Evolutionary conservation across 75 land plant genomes (phyloP), one percentile per base, ranked within the genome.

Genomic region (Picea sitchensis): DNA sequence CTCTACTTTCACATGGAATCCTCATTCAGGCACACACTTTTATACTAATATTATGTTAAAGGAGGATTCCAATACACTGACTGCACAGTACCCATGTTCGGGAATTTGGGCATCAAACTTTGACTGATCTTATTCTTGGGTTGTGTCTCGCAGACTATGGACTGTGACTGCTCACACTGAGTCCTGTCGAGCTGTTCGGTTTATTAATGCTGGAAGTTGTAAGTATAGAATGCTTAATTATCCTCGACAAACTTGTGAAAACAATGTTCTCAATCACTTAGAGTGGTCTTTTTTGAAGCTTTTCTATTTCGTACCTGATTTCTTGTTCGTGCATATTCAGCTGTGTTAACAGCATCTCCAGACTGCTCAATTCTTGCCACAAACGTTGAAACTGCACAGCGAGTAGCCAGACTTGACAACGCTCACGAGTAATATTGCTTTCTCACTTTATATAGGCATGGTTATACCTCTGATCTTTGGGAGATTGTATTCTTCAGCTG

Each of bases 291-390:
- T 38, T 38, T 38, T 4, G 41, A 4, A n/a, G 8, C 5, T 76
- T 31, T 71, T 20, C 18, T 71, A 63, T 65, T 57, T 65, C 38
- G 15, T 76, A 26, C 14, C 17, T 54, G n/a, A 3, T 78, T 75
- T 13, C 47, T 68, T 38, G 14, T 74, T 41, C 47, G 31, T 23
- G 58, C 26, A 41, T 76, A 76, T 77, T 80, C 80, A 92, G 97
- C 79, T 23, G 64, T 96, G 61, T 68, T 90, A 62, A 90, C 95
- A 3, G 95, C 83, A 8, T 96, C 99, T 23, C 87, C 92, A 23
- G 99, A 96, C 65, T 78, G 82, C 73, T 92, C 99, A 2, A 91
- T 96, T 78, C 86, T 89, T 71, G 92, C 98, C 11, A 94, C 93
- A 11, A 89, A 95, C 81, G 91, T 90, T 30, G 94, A 95, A 80